Conservation (phyloP, 1,139 yeast genomes). For the Scheffersomyces insectosa region DNA sequence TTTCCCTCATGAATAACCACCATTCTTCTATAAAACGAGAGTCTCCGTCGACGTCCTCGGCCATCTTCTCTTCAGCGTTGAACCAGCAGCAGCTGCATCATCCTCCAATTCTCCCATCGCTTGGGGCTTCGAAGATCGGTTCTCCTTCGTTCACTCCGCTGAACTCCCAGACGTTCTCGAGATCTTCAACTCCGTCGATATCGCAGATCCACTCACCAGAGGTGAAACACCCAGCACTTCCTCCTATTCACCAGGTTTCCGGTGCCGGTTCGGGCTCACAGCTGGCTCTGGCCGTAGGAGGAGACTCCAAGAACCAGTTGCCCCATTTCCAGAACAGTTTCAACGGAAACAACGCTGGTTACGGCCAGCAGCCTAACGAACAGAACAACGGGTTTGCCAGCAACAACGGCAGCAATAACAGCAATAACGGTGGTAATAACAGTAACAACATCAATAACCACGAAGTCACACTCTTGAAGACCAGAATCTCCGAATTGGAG, state of each 20-base stretch:
- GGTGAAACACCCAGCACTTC: constrained; percentile 29
- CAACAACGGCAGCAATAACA: constrained; percentile 12
- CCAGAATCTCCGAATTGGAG: constrained; percentile 86
- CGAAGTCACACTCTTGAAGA: constrained; percentile 58
- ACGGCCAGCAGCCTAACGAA: constrained; percentile 15
- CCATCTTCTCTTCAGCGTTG: constrained; percentile 35
- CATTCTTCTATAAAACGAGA: constrained; percentile 10
- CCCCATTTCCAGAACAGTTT: constrained; percentile 29
- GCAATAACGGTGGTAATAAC: constrained; percentile 13
- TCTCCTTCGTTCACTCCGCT: constrained; percentile 52
- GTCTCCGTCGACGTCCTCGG: constrained; percentile 13
- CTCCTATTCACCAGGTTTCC: constrained; percentile 36
- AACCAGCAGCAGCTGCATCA: constrained; percentile 21
- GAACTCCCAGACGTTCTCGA: constrained; percentile 17
- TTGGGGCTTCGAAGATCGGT: constrained; percentile 21
- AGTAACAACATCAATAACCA: constrained; percentile 19
- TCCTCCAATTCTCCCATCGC: constrained; percentile 36
- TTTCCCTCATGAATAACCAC: constrained; percentile 30
- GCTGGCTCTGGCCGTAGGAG: constrained; percentile 6
- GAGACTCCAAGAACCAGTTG: constrained; percentile 17
- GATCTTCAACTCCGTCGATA: constrained; percentile 12
- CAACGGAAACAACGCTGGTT: constrained; percentile 2
- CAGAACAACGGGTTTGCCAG: constrained; percentile 9
- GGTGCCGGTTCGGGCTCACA: background rate
- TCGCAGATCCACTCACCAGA: constrained; percentile 23